Conservation (phyloP, 1,139 yeast genomes). For the Magnusiomyces suaveolens region DNA sequence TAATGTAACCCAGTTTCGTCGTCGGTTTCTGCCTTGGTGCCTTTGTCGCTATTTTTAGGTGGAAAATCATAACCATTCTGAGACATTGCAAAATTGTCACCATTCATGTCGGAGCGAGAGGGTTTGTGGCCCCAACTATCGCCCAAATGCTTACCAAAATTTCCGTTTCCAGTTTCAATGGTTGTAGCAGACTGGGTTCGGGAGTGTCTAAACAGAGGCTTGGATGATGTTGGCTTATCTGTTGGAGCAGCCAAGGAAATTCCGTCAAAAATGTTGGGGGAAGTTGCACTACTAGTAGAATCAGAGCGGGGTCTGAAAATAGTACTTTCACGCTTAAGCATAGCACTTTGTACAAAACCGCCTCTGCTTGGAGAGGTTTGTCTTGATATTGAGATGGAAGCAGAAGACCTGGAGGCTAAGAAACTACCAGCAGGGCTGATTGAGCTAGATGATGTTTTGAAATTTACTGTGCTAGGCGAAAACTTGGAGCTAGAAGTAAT, state of each 20-base stretch:
- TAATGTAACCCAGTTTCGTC: not conserved
- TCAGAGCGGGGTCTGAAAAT: slow-evolving; percentile 12
- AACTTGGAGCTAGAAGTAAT: slow-evolving; percentile 9
- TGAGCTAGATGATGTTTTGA: slow-evolving; percentile 8
- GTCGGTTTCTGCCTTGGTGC: not conserved
- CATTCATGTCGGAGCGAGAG: not conserved
- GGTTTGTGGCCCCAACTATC: not conserved
- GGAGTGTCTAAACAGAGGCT: slow-evolving; percentile 4
- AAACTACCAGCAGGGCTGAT: slow-evolving; percentile 13
- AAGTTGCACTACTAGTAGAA: slow-evolving; percentile 6
- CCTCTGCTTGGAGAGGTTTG: slow-evolving; percentile 22
- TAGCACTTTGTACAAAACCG: slow-evolving; percentile 28
- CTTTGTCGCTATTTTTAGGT: not conserved
- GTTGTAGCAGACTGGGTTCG: slow-evolving; percentile 9
- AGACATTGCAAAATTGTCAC: not conserved
- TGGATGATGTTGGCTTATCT: slow-evolving; percentile 12
- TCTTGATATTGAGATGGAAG: slow-evolving; percentile 9
- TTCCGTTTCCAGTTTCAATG: not conserved
- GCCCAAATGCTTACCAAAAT: not conserved
- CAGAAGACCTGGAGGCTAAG: slow-evolving; percentile 12
- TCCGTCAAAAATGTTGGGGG: slow-evolving; percentile 5
- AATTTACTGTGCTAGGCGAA: slow-evolving; percentile 8
- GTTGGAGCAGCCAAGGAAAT: slow-evolving; percentile 13
- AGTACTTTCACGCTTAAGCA: slow-evolving; percentile 24
- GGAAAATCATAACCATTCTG: not conserved